phyloP scores from a whole-genome alignment of 2,329 filamentous ascomycete genomes.

The Pestalotiopsis sp. region DNA sequence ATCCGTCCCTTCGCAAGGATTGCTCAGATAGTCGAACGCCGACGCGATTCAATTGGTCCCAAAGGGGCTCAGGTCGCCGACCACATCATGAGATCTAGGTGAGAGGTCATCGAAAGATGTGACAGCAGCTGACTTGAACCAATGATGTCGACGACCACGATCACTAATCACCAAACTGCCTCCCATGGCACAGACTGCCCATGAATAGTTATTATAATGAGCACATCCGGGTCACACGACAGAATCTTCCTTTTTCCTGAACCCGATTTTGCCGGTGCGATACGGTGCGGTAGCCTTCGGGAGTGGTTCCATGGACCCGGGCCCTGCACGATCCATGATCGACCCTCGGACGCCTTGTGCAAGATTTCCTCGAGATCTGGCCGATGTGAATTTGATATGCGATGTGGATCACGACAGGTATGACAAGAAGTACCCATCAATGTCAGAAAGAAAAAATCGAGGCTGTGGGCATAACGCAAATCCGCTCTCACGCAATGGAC shows the following conservation, averaged over 20 bases:
- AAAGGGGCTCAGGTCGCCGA: conserved; percentile 1
- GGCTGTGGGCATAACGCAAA: neutral
- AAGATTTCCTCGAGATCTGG: neutral
- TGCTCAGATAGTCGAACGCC: neutral
- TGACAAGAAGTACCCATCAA: neutral
- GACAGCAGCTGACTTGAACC: neutral
- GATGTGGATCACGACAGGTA: neutral
- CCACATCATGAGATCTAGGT: neutral
- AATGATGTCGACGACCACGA: neutral
- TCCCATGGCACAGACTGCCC: neutral
- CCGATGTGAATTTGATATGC: neutral
- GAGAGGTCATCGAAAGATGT: neutral
- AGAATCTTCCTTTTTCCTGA: neutral
- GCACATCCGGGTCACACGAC: neutral
- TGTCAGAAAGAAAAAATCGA: too few relatives aligned
- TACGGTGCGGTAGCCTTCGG: neutral
- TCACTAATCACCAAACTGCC: neutral
- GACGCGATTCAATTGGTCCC: neutral
- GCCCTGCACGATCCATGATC: neutral
- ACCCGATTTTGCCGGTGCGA: neutral
- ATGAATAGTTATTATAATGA: neutral
- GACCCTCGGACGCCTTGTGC: neutral
- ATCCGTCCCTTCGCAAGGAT: neutral
- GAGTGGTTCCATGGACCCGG: neutral
- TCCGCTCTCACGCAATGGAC: neutral